A percentile compares a stretch with the other conserved stretches of the same genome.
Conservation (phyloP, 2,329 filamentous ascomycete species). For the Aspergillus fumigatus region DNA sequence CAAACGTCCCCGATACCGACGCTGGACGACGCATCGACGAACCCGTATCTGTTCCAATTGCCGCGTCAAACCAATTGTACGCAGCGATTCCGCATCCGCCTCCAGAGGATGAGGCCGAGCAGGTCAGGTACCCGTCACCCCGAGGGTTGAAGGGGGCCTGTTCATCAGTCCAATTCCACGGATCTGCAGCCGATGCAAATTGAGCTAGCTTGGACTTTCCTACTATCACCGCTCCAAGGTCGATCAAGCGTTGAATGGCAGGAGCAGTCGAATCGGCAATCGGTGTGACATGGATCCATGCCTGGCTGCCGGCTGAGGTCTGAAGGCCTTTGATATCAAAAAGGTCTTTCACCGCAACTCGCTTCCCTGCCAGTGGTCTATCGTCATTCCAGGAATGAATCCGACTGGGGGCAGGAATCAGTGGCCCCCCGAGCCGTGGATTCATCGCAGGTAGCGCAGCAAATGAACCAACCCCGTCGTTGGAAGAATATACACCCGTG, state of each 20-base stretch:
- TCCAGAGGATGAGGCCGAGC: constrained; percentile 29
- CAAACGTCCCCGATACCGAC: constrained; percentile 41
- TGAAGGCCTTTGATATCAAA: constrained; percentile 34
- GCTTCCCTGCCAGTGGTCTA: constrained; percentile 29
- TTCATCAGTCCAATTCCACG: constrained; percentile 19
- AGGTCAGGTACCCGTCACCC: constrained; percentile 33
- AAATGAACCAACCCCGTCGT: constrained; percentile 6
- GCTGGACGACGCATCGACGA: constrained; percentile 47
- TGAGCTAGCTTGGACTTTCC: constrained; percentile 35
- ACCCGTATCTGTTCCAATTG: constrained; percentile 41
- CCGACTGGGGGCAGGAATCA: constrained; percentile 10
- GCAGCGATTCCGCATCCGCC: constrained; percentile 31
- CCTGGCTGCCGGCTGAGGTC: constrained; percentile 30
- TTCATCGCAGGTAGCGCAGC: neutral
- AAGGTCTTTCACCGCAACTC: constrained; percentile 35
- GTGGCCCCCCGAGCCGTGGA: constrained; percentile 1
- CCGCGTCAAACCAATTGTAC: constrained; percentile 40
- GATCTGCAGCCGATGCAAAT: constrained; percentile 28
- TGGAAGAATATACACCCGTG: constrained; percentile 4
- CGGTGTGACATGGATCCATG: constrained; percentile 22
- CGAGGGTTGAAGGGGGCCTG: constrained; percentile 35
- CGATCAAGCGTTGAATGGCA: constrained; percentile 29
- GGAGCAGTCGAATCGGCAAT: constrained; percentile 26
- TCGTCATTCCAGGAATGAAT: constrained; percentile 24
- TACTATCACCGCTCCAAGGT: constrained; percentile 31